A percentile compares a stretch with the other conserved stretches of the same genome.
phyloP scores from a whole-genome alignment of 345 rosid genomes.

The Eutrema japonicum region DNA sequence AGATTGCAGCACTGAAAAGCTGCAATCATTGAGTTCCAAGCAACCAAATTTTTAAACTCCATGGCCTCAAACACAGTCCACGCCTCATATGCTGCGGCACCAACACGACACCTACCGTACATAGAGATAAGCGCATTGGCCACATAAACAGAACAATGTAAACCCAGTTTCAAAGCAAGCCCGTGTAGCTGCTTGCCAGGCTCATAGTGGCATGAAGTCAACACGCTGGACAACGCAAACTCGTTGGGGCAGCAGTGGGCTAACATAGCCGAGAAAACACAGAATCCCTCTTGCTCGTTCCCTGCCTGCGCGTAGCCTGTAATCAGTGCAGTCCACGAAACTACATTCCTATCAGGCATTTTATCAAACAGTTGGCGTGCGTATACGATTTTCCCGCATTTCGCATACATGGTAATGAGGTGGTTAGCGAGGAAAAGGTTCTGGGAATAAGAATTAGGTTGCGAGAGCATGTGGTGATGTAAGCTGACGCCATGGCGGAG shows the following conservation, averaged over 20 bases:
- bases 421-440: slow-evolving; percentile 63
- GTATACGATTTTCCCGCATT: slow-evolving; percentile 58
- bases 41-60: slow-evolving; percentile 52
- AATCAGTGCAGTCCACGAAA: slow-evolving; percentile 80
- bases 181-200: slow-evolving; percentile 73
- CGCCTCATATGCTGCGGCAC: slow-evolving; percentile 51
- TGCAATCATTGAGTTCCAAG: slow-evolving; percentile 89
- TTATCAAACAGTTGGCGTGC: slow-evolving; percentile 67
- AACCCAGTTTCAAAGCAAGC: slow-evolving; percentile 64
- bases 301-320: slow-evolving; percentile 75
- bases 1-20: slow-evolving; percentile 59
- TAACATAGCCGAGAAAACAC: slow-evolving; percentile 65
- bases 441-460: slow-evolving; percentile 5
- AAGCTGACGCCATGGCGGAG: slow-evolving; percentile 57
- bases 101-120: slow-evolving; percentile 55
- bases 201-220: slow-evolving; percentile 56
- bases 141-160: slow-evolving; percentile 56
- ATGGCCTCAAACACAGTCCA: slow-evolving; percentile 64
- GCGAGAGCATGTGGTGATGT: slow-evolving; percentile 61
- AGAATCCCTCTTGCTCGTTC: slow-evolving; percentile 48
- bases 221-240: slow-evolving; percentile 68
- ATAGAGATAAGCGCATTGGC: slow-evolving; percentile 75
- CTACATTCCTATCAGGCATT: slow-evolving; percentile 71
- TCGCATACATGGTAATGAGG: slow-evolving; percentile 60
- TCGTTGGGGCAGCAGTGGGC: slow-evolving; percentile 64